Evolutionary conservation across 78 protist genomes (phyloP).

Genomic region (Dictyostelium brefeldianum): DNA sequence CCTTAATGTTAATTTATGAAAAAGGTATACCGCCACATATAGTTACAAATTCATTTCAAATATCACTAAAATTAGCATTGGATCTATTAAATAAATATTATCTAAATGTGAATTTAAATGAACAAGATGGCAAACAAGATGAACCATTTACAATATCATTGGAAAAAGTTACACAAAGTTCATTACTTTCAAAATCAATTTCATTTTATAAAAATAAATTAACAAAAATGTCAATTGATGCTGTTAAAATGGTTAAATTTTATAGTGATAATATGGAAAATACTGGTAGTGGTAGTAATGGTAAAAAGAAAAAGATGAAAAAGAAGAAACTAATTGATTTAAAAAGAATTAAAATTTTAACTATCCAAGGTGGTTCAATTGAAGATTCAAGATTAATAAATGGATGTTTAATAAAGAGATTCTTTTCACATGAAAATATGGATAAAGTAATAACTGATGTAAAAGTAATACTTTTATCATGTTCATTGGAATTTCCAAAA

Average conservation of each 20-base stretch:
- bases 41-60: neutral
- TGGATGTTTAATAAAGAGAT: slow-evolving; percentile 33
- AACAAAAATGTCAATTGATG: slow-evolving; percentile 16
- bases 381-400: slow-evolving; percentile 27
- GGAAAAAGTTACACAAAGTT: slow-evolving; percentile 20
- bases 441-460: neutral
- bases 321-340: slow-evolving; percentile 9
- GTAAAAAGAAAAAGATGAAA: neutral
- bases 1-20: slow-evolving; percentile 13
- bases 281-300: neutral
- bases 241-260: slow-evolving; percentile 1
- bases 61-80: neutral
- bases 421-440: slow-evolving; percentile 44
- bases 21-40: slow-evolving; percentile 11
- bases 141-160: neutral
- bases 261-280: neutral
- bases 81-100: slow-evolving; percentile 9
- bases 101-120: slow-evolving; percentile 5
- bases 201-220: slow-evolving; percentile 21
- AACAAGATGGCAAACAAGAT: neutral
- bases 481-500: slow-evolving; percentile 34
- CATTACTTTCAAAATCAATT: slow-evolving; percentile 60
- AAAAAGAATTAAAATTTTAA: neutral
- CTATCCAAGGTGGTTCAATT: slow-evolving; percentile 1
- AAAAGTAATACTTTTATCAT: slow-evolving; percentile 4